Evolutionary conservation across 2,329 filamentous ascomycete genomes (phyloP), one percentile per base, ranked within the genome.

Genomic region (Hypoxylon sp.): DNA sequence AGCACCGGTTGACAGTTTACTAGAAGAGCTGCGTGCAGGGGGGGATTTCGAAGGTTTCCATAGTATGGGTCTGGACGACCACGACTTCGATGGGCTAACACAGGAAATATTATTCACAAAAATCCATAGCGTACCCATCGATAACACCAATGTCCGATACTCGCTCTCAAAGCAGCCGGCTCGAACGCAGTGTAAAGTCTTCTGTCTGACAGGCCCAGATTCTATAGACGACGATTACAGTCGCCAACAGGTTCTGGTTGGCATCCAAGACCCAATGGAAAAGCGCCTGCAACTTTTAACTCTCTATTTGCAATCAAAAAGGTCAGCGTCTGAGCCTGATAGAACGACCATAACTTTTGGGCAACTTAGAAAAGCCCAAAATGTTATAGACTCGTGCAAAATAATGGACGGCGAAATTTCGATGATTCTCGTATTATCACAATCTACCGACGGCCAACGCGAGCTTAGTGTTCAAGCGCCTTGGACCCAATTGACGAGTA

Each of bases 381-480:
- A 89, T 68, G 88, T 94, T 14, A 85, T 90, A 25, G 92, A 94
- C 79, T 91, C 90, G 5, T 93, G 90, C 78, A 91, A 89, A 73
- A 78, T 94, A 46, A 82, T 85, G 3, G 91, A 94, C 76, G 89
- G 89, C 1, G 82, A 85, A 25, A 83, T 91, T 59, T 88, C 90
- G 32, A 89, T 90, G 69, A 90, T 94, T 56, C 80, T 94, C 2
- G 88, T 92, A 25, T 80, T 95, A 13, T 91, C 89, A 2, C 87
- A 90, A 72, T 87, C 88, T 23, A 84, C 85, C 55, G 83, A 88
- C 69, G 90, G 90, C 1, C 85, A 86, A 30, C 86, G 88, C 50
- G 88, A 91, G 74, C 79, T 95, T 14, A 92, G 90, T 70, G 81
- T 93, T 9, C 91, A 94, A 77, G 91, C 91, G 5, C 91, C 91